Conservation (phyloP, 1,284 basidiomycete genomes). For the Apiotrichum domesticum region DNA sequence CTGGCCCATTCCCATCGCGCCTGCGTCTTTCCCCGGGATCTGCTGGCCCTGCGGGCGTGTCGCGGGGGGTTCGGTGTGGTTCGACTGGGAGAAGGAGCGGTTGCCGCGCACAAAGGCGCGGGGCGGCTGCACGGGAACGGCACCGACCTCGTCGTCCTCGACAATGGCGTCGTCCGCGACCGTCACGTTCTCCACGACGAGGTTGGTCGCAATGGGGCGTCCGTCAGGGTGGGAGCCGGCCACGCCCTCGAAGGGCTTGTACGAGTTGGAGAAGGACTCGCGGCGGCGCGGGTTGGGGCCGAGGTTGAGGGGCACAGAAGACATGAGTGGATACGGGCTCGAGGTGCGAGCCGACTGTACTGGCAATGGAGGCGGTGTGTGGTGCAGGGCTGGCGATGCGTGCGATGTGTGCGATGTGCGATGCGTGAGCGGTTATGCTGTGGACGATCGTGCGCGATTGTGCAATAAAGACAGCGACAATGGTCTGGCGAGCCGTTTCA, state of each 20-base stretch:
- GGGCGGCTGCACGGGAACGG: neutral
- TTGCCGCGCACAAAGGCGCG: slow-evolving; percentile 1
- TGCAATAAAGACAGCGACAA: too few species aligned
- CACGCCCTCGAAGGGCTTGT: slow-evolving; percentile 1
- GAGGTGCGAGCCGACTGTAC: too few species aligned
- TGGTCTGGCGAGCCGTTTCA: too few species aligned
- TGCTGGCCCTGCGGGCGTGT: neutral
- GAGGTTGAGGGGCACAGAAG: neutral
- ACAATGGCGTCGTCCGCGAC: neutral
- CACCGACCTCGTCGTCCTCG: neutral
- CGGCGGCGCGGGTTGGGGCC: slow-evolving; percentile 4
- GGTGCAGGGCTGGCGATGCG: too few species aligned
- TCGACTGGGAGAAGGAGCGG: slow-evolving; percentile 1
- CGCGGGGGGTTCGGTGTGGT: too few species aligned
- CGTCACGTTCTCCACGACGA: neutral
- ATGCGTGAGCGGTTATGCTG: too few species aligned
- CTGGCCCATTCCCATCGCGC: neutral
- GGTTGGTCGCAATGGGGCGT: neutral
- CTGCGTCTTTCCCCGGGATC: too few species aligned
- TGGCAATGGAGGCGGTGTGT: too few species aligned
- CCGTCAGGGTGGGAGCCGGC: neutral
- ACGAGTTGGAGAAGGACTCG: slow-evolving; percentile 3
- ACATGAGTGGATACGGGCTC: too few species aligned
- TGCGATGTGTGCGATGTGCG: too few species aligned
- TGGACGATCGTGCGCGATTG: too few species aligned